phyloP scores from a whole-genome alignment of 1,284 basidiomycete genomes.

The Rugosomyces carneus region DNA sequence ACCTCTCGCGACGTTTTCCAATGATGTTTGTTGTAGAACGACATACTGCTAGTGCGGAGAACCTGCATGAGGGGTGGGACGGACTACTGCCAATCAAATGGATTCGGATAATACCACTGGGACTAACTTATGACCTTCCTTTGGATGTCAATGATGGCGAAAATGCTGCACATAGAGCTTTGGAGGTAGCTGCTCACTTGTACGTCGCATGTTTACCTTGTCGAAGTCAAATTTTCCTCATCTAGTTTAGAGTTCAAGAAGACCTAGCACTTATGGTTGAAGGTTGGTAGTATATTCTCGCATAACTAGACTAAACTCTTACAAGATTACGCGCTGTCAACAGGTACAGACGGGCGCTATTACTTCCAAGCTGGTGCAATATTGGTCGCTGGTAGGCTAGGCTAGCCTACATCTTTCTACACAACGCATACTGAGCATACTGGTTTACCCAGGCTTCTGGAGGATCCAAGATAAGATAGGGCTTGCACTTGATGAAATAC shows the following conservation, averaged over 20 bases:
- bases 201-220: conserved; percentile 26
- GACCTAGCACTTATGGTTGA: conserved; percentile 76
- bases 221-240: conserved; percentile 1
- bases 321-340: neutral
- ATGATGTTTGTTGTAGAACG: conserved; percentile 47
- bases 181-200: conserved; percentile 54
- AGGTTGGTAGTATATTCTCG: conserved; percentile 31
- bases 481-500: conserved; percentile 66
- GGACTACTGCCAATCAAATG: conserved; percentile 43
- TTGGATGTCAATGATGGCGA: conserved; percentile 24
- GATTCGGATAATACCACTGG: conserved; percentile 49
- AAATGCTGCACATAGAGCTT: conserved; percentile 46
- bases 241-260: conserved; percentile 43
- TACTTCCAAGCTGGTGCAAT: conserved; percentile 73
- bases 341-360: conserved; percentile 58
- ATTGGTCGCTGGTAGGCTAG: conserved; percentile 51
- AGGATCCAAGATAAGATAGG: conserved; percentile 74
- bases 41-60: conserved; percentile 20
- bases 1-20: conserved; percentile 59
- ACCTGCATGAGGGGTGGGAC: conserved; percentile 42
- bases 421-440: conserved; percentile 1
- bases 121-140: conserved; percentile 46
- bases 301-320: neutral
- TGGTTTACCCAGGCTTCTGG: conserved; percentile 58
- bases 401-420: conserved; percentile 10